phyloP scores from a whole-genome alignment of 176 grass and related monocot species.

The Bothriochloa decipiens region DNA sequence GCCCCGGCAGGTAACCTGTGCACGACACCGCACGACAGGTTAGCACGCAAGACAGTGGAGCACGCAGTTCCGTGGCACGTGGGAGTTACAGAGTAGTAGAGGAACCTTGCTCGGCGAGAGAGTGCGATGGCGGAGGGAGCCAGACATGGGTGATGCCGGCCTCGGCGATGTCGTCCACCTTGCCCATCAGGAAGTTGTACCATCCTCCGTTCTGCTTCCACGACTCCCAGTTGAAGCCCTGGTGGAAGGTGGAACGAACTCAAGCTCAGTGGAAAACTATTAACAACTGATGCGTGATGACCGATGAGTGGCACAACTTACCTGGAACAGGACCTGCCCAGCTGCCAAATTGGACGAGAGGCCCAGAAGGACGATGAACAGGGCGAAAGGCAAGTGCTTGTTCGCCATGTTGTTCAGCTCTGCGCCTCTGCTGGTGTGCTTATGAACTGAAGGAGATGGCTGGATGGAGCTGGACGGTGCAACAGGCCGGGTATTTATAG shows the following conservation, averaged over 20 bases:
- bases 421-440: background rate
- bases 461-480: conserved; percentile 36
- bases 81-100: background rate
- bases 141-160: conserved; percentile 79
- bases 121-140: conserved; percentile 84
- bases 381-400: background rate
- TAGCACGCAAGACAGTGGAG: background rate
- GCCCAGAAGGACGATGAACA: conserved; percentile 45
- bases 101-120: conserved; percentile 64
- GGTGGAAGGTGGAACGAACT: background rate
- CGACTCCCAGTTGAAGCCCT: conserved; percentile 99
- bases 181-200: conserved; percentile 68
- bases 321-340: conserved; percentile 60
- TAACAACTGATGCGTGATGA: background rate
- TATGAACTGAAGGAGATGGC: background rate
- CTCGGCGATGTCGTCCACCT: conserved; percentile 65
- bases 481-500: conserved; percentile 42
- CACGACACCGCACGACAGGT: background rate
- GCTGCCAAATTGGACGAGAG: conserved; percentile 26
- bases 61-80: background rate
- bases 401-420: conserved; percentile 26
- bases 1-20: conserved; percentile 74
- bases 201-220: conserved; percentile 83
- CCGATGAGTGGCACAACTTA: conserved; percentile 22
- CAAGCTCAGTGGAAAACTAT: background rate